A percentile compares a stretch with the other conserved stretches of the same genome.
Conservation (phyloP, 495 filamentous ascomycete species). For the Staphylotrichum tortipilum region DNA sequence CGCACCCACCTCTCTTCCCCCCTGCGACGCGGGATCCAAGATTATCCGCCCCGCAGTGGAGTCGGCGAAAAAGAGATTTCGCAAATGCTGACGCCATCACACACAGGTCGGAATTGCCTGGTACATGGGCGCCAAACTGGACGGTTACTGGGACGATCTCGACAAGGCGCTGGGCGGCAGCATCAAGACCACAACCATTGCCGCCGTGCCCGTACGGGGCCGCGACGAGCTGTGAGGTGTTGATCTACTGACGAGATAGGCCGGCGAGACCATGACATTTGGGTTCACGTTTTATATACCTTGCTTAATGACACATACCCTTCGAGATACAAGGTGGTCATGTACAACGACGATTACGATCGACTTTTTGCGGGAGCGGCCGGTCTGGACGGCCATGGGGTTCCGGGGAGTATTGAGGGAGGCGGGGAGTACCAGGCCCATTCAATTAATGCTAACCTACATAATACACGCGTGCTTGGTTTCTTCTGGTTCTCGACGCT, state of each 20-base stretch:
- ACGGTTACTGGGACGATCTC: conserved; percentile 34
- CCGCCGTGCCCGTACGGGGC: conserved; percentile 9
- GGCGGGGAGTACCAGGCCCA: too few relatives aligned
- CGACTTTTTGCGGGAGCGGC: neutral
- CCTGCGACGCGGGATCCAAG: neutral
- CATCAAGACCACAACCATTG: conserved; percentile 13
- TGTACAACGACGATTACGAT: conserved; percentile 8
- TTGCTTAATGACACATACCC: conserved; percentile 12
- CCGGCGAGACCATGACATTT: neutral
- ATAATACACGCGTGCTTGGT: conserved; percentile 2
- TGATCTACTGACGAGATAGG: neutral
- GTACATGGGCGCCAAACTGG: conserved; percentile 54
- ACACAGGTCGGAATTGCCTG: conserved; percentile 58
- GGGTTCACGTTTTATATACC: conserved; percentile 2
- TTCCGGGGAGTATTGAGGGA: neutral
- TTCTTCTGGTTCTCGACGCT: neutral
- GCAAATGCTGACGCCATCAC: neutral
- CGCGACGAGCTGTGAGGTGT: conserved; percentile 37
- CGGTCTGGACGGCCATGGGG: neutral
- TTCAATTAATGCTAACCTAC: conserved; percentile 7
- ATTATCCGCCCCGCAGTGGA: conserved; percentile 5
- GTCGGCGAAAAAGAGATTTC: neutral
- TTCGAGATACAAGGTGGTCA: neutral
- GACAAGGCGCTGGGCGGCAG: conserved; percentile 16
- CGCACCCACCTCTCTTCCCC: too few relatives aligned